Conservation (phyloP, 2,329 filamentous ascomycete genomes). For the Neonectria coccinea region DNA sequence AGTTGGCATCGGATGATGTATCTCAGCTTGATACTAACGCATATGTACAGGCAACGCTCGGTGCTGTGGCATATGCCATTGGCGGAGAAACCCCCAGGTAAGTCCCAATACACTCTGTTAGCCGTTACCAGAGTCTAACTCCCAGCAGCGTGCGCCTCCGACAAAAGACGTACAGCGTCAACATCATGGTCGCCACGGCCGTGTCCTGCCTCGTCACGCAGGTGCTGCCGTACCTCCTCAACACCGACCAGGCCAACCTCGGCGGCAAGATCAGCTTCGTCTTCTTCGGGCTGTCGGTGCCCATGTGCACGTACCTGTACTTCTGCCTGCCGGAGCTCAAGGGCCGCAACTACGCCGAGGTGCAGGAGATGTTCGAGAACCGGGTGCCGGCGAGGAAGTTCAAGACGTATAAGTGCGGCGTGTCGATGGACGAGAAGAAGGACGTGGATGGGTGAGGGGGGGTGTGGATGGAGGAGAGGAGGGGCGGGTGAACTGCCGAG, state of each 20-base stretch:
- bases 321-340: slow-evolving; percentile 53
- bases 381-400: slow-evolving; percentile 31
- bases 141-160: slow-evolving; percentile 41
- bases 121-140: not conserved
- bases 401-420: slow-evolving; percentile 32
- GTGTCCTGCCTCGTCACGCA: slow-evolving; percentile 47
- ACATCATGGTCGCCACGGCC: slow-evolving; percentile 48
- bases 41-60: slow-evolving; percentile 39
- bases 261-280: slow-evolving; percentile 50
- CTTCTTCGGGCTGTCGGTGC: slow-evolving; percentile 47
- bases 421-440: slow-evolving; percentile 22
- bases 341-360: slow-evolving; percentile 38
- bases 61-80: slow-evolving; percentile 47
- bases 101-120: not conserved
- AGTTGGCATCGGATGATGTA: not conserved
- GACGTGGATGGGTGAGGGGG: not conserved
- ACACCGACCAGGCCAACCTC: slow-evolving; percentile 46
- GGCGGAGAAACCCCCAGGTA: slow-evolving; percentile 47
- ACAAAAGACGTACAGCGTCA: slow-evolving; percentile 51
- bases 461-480: not conserved
- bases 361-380: slow-evolving; percentile 37
- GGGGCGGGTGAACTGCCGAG: too few relatives aligned
- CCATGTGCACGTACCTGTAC: slow-evolving; percentile 49
- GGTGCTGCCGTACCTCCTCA: slow-evolving; percentile 48
- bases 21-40: not conserved